Evolutionary conservation across 176 grass and related monocot genomes (phyloP).

Genomic region (Bromus sterilis): DNA sequence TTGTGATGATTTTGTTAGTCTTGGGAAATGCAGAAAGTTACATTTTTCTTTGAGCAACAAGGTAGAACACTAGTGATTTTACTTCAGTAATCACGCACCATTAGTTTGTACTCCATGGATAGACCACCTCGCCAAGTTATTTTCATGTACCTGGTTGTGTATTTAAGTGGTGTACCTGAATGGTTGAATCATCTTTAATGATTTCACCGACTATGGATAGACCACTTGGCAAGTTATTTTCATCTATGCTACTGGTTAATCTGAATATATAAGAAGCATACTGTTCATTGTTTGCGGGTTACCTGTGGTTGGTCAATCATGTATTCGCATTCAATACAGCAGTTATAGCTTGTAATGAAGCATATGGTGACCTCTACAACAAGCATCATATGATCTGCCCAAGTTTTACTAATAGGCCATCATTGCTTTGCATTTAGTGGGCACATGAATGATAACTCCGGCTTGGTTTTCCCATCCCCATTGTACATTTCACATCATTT

Average conservation of each 20-base stretch:
- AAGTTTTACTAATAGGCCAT: slow-evolving; percentile 1
- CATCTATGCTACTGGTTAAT: background rate
- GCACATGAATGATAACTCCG: slow-evolving; percentile 26
- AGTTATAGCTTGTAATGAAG: background rate
- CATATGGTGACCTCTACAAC: slow-evolving; percentile 7
- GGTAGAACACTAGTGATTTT: background rate
- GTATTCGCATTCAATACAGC: slow-evolving; percentile 4
- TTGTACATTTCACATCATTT: background rate
- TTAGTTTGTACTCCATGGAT: slow-evolving; percentile 29
- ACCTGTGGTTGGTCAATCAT: background rate
- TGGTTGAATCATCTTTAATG: background rate
- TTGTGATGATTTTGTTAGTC: background rate
- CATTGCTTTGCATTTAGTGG: slow-evolving; percentile 15
- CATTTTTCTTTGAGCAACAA: background rate
- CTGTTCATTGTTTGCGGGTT: background rate
- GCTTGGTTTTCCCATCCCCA: slow-evolving; percentile 3
- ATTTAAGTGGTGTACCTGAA: slow-evolving; percentile 7
- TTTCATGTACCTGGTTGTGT: background rate
- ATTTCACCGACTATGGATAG: background rate
- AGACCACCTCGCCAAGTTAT: too few species aligned
- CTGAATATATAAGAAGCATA: background rate
- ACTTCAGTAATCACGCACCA: background rate
- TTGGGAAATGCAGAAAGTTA: background rate
- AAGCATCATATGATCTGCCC: background rate
- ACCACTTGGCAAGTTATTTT: background rate